phyloP scores from a whole-genome alignment of 73 alveolate species.

The Halteria grandinella region DNA sequence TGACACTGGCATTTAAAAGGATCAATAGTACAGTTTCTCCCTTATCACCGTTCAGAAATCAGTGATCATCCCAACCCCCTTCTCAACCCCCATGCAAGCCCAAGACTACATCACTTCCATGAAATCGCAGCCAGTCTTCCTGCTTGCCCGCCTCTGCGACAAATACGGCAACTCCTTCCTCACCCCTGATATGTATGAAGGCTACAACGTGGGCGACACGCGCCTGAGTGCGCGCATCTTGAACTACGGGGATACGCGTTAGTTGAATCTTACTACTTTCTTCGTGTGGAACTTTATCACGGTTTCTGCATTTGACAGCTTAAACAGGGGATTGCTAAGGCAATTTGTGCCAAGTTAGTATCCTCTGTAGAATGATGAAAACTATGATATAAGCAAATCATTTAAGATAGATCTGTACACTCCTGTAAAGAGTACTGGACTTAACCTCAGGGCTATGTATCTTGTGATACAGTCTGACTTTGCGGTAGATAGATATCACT shows the following conservation, averaged over 20 bases:
- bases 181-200: constrained; percentile 2
- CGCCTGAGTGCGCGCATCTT: constrained; percentile 2
- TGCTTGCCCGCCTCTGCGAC: constrained; percentile 21
- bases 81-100: background rate
- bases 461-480: constrained; percentile 6
- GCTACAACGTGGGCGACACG: constrained; percentile 3
- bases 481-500: background rate
- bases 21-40: background rate
- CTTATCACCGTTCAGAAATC: background rate
- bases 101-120: background rate
- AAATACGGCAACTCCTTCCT: constrained; percentile 28
- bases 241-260: background rate
- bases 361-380: background rate
- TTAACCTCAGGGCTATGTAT: background rate
- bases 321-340: background rate
- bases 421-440: background rate
- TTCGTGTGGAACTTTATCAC: constrained; percentile 7
- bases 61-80: too few relatives aligned
- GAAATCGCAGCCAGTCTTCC: constrained; percentile 8
- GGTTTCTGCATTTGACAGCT: background rate
- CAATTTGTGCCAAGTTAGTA: background rate
- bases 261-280: background rate
- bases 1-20: constrained; percentile 19
- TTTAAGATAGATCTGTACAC: constrained; percentile 18
- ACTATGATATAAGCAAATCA: constrained; percentile 3